These are phyloP conservation scores for Pinus tabuliformis DNA, from an alignment of 75 land plant species.

Conservation along the genomic window DNA sequence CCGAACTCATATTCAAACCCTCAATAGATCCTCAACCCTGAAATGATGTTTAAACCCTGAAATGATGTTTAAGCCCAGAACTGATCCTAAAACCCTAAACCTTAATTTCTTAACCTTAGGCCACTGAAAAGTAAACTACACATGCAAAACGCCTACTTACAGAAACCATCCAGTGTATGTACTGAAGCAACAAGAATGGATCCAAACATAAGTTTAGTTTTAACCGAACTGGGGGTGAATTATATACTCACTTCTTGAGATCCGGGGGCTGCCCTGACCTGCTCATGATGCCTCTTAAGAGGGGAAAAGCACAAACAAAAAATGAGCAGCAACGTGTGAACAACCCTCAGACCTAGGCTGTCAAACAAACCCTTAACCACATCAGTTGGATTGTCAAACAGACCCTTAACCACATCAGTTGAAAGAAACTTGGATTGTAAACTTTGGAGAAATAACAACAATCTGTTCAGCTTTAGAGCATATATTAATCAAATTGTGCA, in stretches of 20 bases:
- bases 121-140: background rate
- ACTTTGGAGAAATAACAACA: no score
- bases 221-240: background rate
- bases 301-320: no score
- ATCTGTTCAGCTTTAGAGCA: no score
- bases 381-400: no score
- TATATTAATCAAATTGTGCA: no score
- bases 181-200: background rate
- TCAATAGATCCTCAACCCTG: background rate
- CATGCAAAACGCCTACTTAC: no score
- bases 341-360: no score
- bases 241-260: constrained; percentile 69
- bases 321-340: no score
- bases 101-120: background rate
- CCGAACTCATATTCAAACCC: background rate
- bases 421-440: no score
- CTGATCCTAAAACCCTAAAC: background rate
- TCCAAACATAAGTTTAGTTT: background rate
- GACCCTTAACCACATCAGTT: no score
- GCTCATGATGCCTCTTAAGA: constrained; percentile 39
- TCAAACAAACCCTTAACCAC: no score
- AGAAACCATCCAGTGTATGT: background rate
- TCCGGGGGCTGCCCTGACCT: constrained; percentile 90
- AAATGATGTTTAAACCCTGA: background rate
- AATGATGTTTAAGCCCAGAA: constrained; percentile 3